Evolutionary conservation across 1,139 yeast species (phyloP), one percentile per base, ranked within the genome.

Genomic region (Kodamaea ohmeri): DNA sequence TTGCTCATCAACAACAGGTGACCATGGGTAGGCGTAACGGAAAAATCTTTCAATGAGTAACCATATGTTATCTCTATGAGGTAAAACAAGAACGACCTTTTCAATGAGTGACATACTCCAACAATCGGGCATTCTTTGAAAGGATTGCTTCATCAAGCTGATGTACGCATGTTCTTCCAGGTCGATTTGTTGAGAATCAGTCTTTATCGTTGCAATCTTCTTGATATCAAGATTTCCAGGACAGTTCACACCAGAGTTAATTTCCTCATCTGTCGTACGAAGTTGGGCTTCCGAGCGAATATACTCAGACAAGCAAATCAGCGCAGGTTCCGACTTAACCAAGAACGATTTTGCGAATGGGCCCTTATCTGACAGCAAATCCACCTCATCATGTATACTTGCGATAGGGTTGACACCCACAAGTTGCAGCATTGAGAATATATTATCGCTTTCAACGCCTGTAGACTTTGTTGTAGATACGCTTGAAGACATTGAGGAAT

Each of bases 1-100:
- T 18, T 26, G 22, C 35, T 52, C 50, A 36, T 52, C 56, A 20
- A 52, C 35, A 15, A 48, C 44, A 1, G 56, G 55, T 35, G 46
- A 41, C 28, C 47, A 47, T 4, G 51, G 50, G 34, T 51, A 51
- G 2, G 48, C 47, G 12, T 46, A 43, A 19, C 39, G 35, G 30
- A 52, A 52, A 32, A 49, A 52, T 5, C 55, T 42, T 30, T 48
- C 52, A 3, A 51, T 37, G 18, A 51, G 41, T 25, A 45, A 32
- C 56, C 55, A 51, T 6, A 51, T 32, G 12, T 47, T 53, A 27
- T 44, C 44, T 8, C 39, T 37, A 7, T 35, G 26, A 7, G 55
- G 56, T 12, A 52, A 33, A 4, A 44, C 47, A 15, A 26, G 17
- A n/a, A 32, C 16, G 12, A 41, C 30, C 25, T 30, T 38, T 28